These are phyloP conservation scores for Pelargonium fulgidum DNA, from an alignment of 441 rosid genomes.

Conservation along the genomic window DNA sequence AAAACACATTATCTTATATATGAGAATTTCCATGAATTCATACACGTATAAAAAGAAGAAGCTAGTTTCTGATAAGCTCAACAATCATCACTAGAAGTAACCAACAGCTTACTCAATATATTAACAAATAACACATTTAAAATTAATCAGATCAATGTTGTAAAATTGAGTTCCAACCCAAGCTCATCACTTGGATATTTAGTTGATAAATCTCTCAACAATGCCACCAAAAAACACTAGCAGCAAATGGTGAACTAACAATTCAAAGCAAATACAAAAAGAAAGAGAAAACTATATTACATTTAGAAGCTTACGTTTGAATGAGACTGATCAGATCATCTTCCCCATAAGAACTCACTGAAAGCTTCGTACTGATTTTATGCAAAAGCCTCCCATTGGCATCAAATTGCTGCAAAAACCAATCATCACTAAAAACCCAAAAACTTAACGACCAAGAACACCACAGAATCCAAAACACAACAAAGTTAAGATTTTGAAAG, in stretches of 20 bases:
- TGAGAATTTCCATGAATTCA: neutral
- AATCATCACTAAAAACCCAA: neutral
- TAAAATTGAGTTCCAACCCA: neutral
- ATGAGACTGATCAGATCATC: slow-evolving; percentile 77
- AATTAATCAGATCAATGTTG: neutral
- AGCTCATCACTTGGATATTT: too few relatives aligned
- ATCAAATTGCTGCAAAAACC: slow-evolving; percentile 70
- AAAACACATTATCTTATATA: neutral
- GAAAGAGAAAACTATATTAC: neutral
- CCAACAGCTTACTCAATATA: neutral
- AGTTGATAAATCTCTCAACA: neutral
- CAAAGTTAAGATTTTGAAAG: neutral
- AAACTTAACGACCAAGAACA: neutral
- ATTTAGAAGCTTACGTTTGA: slow-evolving; percentile 57
- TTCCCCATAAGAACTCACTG: slow-evolving; percentile 77
- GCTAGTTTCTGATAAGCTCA: neutral
- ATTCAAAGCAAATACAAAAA: neutral
- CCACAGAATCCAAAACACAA: neutral
- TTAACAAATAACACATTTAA: neutral
- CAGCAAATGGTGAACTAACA: neutral
- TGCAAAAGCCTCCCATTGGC: slow-evolving; percentile 58
- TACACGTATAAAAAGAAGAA: too few relatives aligned
- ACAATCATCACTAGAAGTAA: neutral
- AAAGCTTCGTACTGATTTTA: slow-evolving; percentile 57
- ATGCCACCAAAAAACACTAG: too few relatives aligned